Evolutionary conservation across 1,284 basidiomycete species (phyloP), one percentile per base, ranked within the genome.

Genomic region (Heliocybe sulcata): DNA sequence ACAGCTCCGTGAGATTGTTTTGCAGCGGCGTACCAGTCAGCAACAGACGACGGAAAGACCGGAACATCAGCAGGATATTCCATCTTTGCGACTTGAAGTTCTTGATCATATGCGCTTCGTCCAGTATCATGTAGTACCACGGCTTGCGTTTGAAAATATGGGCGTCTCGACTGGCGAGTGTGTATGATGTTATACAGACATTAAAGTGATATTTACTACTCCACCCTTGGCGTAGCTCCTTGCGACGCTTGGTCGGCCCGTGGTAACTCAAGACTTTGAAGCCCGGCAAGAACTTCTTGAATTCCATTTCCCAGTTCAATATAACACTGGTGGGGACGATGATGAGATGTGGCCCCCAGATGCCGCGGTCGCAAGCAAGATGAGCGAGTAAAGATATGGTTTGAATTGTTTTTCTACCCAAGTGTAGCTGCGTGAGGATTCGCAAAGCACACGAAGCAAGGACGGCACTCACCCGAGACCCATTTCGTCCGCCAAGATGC

Each of bases 71-170:
- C 27, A 98, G 71, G 12, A 88, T 94, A 66, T 94, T 94, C 95
- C 95, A 98, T 50, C 95, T 83, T 69, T 98, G 94, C 0, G 90
- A 93, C 61, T 89, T 88, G 73, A 97, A 98, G 72, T 98, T 98
- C 74, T 98, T 98, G 83, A 98, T 97, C 83, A 98, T 96, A 67
- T 98, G 94, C 8, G 94, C 95, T 72, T 98, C 95, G 69, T 97
- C 94, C 11, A 98, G 81, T 59, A 98, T 87, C 85, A 98, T 91
- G 67, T 98, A 98, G 66, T 94, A 92, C 95, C 95, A 98, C 50
- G 85, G 79, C 71, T 96, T 97, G 54, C 95, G 87, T 63, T 94
- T 93, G 76, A 98, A 95, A 51, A 97, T 92, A 67, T 93, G 87
- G 60, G 93, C 90, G 67, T 98, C 95, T 51, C 92, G 86, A 60